Percentiles rank a stretch among this genome's conserved stretches.
Evolutionary conservation across 768 basidiomycete species (phyloP).

Genomic region (Sistotremastrum suecicum): DNA sequence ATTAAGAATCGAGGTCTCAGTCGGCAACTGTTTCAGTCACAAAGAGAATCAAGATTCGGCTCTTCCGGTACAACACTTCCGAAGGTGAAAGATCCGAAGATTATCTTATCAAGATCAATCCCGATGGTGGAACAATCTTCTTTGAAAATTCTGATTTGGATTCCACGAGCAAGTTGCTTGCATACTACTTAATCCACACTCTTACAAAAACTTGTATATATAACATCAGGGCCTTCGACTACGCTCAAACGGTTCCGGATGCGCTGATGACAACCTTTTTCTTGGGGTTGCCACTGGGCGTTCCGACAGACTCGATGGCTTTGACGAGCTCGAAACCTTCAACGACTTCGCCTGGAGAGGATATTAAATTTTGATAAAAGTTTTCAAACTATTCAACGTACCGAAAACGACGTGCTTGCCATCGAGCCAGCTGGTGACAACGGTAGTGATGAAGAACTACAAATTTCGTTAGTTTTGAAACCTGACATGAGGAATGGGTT

Average conservation of each 20-base stretch:
- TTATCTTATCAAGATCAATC: too few species aligned
- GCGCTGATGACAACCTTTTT: slow-evolving; percentile 37
- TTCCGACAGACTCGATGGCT: slow-evolving; percentile 27
- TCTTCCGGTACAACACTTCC: too few species aligned
- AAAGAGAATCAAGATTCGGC: too few species aligned
- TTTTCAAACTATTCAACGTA: slow-evolving; percentile 12
- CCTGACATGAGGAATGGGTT: neutral
- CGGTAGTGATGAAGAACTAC: slow-evolving; percentile 88
- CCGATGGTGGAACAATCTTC: too few species aligned
- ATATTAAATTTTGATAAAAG: neutral
- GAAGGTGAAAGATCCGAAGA: too few species aligned
- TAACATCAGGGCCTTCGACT: too few species aligned
- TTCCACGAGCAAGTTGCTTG: too few species aligned
- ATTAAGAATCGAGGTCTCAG: too few species aligned
- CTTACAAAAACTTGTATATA: too few species aligned
- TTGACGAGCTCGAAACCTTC: slow-evolving; percentile 45
- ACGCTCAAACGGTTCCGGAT: slow-evolving; percentile 32
- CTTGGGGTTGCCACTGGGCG: slow-evolving; percentile 24
- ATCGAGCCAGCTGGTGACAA: slow-evolving; percentile 65
- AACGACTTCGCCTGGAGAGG: slow-evolving; percentile 44
- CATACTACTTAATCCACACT: too few species aligned
- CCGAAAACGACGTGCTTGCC: slow-evolving; percentile 82
- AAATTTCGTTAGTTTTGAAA: slow-evolving; percentile 18
- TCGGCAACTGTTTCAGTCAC: too few species aligned
- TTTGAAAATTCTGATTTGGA: too few species aligned